Evolutionary conservation across 371 early-diverging fungal species (phyloP), one percentile per base, ranked within the genome.

Genomic region (Syncephalastrum monosporum): DNA sequence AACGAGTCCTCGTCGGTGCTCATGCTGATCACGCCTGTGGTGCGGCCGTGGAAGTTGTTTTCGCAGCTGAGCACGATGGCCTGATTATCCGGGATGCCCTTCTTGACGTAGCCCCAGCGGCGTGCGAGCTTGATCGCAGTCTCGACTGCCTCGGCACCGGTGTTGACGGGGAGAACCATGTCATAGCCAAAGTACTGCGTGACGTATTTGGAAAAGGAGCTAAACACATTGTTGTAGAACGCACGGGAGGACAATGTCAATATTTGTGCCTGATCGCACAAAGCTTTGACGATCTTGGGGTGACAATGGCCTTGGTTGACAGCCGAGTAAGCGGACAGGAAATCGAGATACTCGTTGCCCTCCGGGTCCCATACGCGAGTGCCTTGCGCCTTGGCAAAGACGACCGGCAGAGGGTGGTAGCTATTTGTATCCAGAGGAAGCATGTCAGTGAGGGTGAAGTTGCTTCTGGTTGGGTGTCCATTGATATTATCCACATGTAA

Each of bases 291-390:
- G 62, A 98, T 96, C 78, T 90, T 94, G 51, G 98, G 98, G 71
- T 98, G 99, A 63, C 91, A 91, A 75, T 97, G 98, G 44, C 97
- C 96, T 78, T 98, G 99, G 79, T 98, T 98, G 61, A 93, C 93
- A 42, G 98, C 96, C 16, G 93, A 93, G 72, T 98, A 98, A 27
- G 96, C 97, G 21, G 94, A 94, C 61, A 98, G 74, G 67, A 97
- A 97, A 77, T 98, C 99, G 78, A 94, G 85, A 84, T 96, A 97
- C 68, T 87, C 84, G 57, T 86, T 83, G 57, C 96, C 96, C 76
- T 97, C 99, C 43, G 96, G 96, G 68, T 98, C 98, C 91, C 91
- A 93, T 45, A 97, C 98, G 72, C 84, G 81, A 29, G 90, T 84
- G 23, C 99, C 99, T 70, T 95, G 51, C 41, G 91, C 99, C 64